Base-by-base conservation (phyloP, 2,329 filamentous ascomycete genomes). In the Fusarium poae region DNA sequence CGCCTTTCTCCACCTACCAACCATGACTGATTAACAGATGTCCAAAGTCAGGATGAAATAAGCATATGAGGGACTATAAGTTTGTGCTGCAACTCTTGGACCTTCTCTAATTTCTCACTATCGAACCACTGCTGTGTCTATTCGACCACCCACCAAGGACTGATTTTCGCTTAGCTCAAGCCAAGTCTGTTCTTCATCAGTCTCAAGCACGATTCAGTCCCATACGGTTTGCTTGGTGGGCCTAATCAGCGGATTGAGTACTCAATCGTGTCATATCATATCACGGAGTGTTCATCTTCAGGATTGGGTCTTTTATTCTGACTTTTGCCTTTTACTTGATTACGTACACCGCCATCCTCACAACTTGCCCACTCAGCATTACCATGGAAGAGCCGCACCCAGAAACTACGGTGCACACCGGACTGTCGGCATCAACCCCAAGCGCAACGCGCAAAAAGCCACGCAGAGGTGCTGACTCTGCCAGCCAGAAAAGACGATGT, bases 401-500 rank as follows among this genome's bases (percentile, higher is more conserved):
- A 34, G 62, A 59, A 25, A 50, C 54, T 20, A 35, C 48, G 30
- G 45, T 46, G 27, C 68, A 64, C 23, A 18, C 68, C 45, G 67
- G 56, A 32, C 45, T 72, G 21, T 68, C 63, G 29, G 51, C 45
- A 44, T 42, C 65, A 51, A 42, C 50, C 40, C 40, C 64, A 32
- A 61, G 56, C 25, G 46, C 59, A 65, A 54, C 64, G 16, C 68
- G 68, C 77, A 87, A 86, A 78, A 86, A 85, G 74, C 73, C 84
- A 20, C 81, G 85, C 69, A 82, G 84, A 64, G 80, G 81, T 37
- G 79, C 79, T 59, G 84, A 87, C 57, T 76, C 82, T 34, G 79
- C 80, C n/a, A 72, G 68, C 59, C 84, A 87, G 72, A 94, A 94
- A 78, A 85, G 92, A 67, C 86, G 91, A 72, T 94, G 92, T 78